These are phyloP conservation scores for Hydnomerulius pinastri DNA, from an alignment of 768 basidiomycete species.

Conservation along the genomic window DNA sequence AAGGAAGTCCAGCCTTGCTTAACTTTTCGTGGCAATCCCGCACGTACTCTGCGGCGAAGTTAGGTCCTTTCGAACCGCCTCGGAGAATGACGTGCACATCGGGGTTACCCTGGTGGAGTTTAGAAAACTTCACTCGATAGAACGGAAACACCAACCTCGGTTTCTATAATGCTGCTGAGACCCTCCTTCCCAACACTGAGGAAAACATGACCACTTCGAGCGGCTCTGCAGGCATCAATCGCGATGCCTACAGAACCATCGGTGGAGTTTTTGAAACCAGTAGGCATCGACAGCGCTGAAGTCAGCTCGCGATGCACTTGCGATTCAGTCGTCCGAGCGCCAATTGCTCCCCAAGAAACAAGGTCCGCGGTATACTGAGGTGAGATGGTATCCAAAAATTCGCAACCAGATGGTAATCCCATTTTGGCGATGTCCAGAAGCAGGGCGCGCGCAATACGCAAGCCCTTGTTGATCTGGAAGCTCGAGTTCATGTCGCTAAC, in stretches of 20 bases:
- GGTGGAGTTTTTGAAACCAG: constrained; percentile 98
- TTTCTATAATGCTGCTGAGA: constrained; percentile 92
- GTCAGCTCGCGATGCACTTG: constrained; percentile 91
- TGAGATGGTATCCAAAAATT: constrained; percentile 81
- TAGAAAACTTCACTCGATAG: constrained; percentile 1
- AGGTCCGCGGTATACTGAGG: constrained; percentile 94
- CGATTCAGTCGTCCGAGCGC: constrained; percentile 89
- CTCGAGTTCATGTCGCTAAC: constrained; percentile 75
- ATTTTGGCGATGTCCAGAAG: constrained; percentile 88
- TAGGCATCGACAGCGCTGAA: constrained; percentile 89
- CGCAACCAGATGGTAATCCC: constrained; percentile 94
- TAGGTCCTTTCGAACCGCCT: constrained; percentile 88
- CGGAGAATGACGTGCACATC: constrained; percentile 94
- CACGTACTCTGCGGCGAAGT: constrained; percentile 81
- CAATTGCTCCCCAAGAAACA: constrained; percentile 96
- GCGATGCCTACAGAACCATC: constrained; percentile 92
- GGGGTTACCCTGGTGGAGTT: constrained; percentile 68
- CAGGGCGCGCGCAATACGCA: constrained; percentile 83
- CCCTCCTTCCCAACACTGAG: constrained; percentile 97
- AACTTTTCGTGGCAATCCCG: constrained; percentile 74
- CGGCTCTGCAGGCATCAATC: constrained; percentile 93
- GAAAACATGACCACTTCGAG: constrained; percentile 90
- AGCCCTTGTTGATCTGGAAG: constrained; percentile 96
- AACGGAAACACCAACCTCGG: constrained; percentile 53
- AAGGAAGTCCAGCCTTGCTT: constrained; percentile 71